Evolutionary conservation across 2,329 filamentous ascomycete genomes (phyloP).

Genomic region (Trichoderma sp.): DNA sequence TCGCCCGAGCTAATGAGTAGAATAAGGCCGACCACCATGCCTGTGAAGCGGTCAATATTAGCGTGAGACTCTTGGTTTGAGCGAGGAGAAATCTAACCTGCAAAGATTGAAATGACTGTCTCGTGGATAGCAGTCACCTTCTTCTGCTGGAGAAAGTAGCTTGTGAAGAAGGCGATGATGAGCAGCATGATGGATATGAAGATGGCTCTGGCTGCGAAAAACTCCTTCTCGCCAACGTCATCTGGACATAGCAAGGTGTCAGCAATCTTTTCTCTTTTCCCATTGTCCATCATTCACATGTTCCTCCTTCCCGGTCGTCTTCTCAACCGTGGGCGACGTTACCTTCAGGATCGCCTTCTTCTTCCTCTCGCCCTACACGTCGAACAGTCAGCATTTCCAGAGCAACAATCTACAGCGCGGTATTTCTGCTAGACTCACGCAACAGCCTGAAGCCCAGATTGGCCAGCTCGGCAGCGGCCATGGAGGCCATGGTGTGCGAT

Average conservation of each 20-base stretch:
- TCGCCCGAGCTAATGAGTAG: conserved; percentile 78
- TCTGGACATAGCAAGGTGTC: conserved; percentile 38
- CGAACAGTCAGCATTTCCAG: neutral
- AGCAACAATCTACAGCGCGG: neutral
- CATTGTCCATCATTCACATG: neutral
- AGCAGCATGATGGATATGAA: conserved; percentile 95
- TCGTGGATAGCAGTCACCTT: conserved; percentile 98
- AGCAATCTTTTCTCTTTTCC: neutral
- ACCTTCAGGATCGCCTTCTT: conserved; percentile 38
- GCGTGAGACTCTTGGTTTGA: neutral
- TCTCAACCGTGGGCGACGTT: conserved; percentile 19
- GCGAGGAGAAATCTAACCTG: conserved; percentile 50
- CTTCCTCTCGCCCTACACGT: conserved; percentile 22
- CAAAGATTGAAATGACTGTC: conserved; percentile 97
- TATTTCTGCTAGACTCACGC: conserved; percentile 26
- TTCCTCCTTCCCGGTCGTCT: neutral
- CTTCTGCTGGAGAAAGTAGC: conserved; percentile 93
- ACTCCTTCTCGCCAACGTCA: conserved; percentile 83
- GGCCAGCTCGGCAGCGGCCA: conserved; percentile 27
- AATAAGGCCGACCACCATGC: conserved; percentile 91
- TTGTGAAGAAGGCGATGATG: conserved; percentile 91
- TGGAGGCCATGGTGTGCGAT: conserved; percentile 19
- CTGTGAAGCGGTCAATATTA: conserved; percentile 42
- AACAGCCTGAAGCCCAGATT: conserved; percentile 34
- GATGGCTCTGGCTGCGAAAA: conserved; percentile 92